Base-by-base conservation (phyloP, 2,329 filamentous ascomycete species). In the Geosmithia morbida region DNA sequence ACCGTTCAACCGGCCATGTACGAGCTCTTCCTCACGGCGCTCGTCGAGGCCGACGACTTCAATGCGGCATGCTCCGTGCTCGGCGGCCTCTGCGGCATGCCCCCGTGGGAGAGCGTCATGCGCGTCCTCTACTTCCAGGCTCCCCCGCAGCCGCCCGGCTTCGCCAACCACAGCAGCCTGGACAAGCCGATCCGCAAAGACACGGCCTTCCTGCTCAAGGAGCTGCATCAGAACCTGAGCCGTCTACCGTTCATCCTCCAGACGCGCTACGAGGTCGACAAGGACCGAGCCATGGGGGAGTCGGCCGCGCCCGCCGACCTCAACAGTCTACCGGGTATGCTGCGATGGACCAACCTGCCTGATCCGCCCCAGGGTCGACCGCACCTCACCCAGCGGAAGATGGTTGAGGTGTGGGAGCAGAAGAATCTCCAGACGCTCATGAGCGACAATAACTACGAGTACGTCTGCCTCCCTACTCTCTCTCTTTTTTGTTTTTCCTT, bases 311-410 rank as follows among this genome's bases (percentile, higher is more conserved):
- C 59, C 10, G 13, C 57, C 48, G 64, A 71, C 40, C 64, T 72
- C 41, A 68, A 74, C 50, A 54, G 60, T 6, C 57, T 61, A 1
- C 62, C 63, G 0, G 75, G 74, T 17, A 68, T 71, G 3, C 57
- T 82, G 49, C 64, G 71, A 43, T 83, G 76, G 75, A 71, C 66
- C 6, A 78, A 81, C 52, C 66, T 81, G 43, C 78, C 79, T 1
- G 78, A 81, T 51, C 76, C 77, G 16, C 63, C 69, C 1, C 65
- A 65, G 20, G 65, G 64, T 13, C 63, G 66, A n/a, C 66, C 70
- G 11, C 33, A 64, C 45, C 58, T 77, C 33, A 72, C 66, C 10
- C 70, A 76, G 55, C 66, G 75, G 40, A 76, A 74, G 55, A 73
- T 71, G 58, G 64, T 77, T 7, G 75, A 79, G 53, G 69, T 79